Base-by-base conservation (phyloP, 2,329 filamentous ascomycete species). In the Atkinsonella hypoxylon region DNA sequence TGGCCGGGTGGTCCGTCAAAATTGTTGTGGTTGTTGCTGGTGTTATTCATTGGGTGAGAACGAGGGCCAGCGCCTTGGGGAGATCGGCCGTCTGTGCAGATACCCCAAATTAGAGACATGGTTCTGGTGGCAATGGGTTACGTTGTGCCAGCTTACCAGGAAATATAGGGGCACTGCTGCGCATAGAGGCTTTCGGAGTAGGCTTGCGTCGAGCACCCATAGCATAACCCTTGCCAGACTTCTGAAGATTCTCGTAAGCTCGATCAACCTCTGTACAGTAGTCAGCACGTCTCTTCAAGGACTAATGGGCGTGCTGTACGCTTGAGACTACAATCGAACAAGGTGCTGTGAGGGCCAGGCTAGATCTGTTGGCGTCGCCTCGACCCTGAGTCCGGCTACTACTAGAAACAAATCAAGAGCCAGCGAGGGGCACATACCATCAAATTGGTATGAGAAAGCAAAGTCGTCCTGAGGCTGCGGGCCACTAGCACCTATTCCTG, bases 171-270 rank as follows among this genome's bases (percentile, higher is more conserved):
- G 52, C 42, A 41, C 43, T 46, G 45, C 32, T 53, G 17, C 52
- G 52, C 49, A 53, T 34, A 11, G 49, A 49, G 32, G 48, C 36
- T 47, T 55, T 52, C 34, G 53, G 52, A 22, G 50, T 52, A 15
- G 49, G 30, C 72, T 95, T 88, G 77, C 90, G 87, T 69, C 93
- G 88, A 62, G 74, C 79, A 62, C 75, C 75, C 63, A 73, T 71
- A 63, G 77, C 81, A 70, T 91, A 93, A 72, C 90, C 83, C 76
- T 97, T 97, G 63, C 90, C 90, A 67, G 90, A 95, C 78, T 97
- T 97, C 63, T 91, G 79, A 54, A 98, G 79, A 69, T 97, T 97
- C 64, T 97, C 93, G 63, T 91, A 83, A 59, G 91, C 91, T 66
- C 91, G 85, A 58, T 97, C 93, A 61, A 98, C 89, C 80, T 98